phyloP scores from a whole-genome alignment of 2,329 filamentous ascomycete species.

The Zymoseptoria tritici region DNA sequence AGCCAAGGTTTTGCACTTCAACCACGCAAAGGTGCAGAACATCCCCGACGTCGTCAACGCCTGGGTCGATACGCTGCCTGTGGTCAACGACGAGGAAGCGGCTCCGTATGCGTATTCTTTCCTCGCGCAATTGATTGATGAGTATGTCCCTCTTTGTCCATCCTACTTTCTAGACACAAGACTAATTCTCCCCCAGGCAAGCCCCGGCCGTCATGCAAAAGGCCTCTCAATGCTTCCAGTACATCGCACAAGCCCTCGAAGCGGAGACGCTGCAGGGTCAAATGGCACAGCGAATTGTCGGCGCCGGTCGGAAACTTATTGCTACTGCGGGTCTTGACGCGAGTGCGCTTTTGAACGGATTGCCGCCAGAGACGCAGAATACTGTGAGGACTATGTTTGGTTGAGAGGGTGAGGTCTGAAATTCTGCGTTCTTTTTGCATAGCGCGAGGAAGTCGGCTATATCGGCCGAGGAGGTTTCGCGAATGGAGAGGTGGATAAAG shows the following conservation, averaged over 20 bases:
- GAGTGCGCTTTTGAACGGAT: conserved; percentile 63
- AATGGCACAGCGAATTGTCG: conserved; percentile 68
- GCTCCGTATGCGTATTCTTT: conserved; percentile 94
- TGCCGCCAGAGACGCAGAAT: conserved; percentile 73
- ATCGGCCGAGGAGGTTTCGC: neutral
- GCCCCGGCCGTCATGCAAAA: conserved; percentile 73
- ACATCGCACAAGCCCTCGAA: conserved; percentile 81
- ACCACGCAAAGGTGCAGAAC: conserved; percentile 67
- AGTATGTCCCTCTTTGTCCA: conserved; percentile 56
- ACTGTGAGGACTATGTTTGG: conserved; percentile 37
- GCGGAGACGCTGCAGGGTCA: conserved; percentile 82
- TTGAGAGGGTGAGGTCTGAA: neutral
- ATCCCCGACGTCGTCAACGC: conserved; percentile 67
- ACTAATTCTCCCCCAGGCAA: conserved; percentile 52
- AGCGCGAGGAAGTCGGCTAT: neutral
- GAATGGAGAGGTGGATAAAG: neutral
- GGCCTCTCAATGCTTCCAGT: conserved; percentile 73
- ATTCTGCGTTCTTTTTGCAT: neutral
- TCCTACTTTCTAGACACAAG: neutral
- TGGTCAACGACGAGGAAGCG: conserved; percentile 93
- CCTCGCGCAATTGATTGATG: conserved; percentile 81
- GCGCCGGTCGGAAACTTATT: conserved; percentile 70
- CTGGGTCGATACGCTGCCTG: conserved; percentile 86
- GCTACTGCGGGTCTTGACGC: conserved; percentile 67
- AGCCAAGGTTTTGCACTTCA: conserved; percentile 93